Conservation (phyloP, 2,329 filamentous ascomycete species). For the Blastomyces percursus region DNA sequence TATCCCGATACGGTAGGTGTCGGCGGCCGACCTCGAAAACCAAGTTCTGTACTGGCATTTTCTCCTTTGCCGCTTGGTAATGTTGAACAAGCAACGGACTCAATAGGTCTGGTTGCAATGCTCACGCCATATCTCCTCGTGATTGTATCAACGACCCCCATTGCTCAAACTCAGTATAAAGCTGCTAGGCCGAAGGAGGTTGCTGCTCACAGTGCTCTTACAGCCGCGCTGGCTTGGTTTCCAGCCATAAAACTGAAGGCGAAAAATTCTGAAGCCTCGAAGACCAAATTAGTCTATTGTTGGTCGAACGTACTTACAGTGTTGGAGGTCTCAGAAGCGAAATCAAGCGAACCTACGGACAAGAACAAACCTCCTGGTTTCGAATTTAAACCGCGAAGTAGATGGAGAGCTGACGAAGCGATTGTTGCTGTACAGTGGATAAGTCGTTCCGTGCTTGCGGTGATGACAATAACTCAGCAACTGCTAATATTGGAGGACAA, state of each 20-base stretch:
- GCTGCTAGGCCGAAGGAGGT: constrained; percentile 83
- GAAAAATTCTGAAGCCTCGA: constrained; percentile 54
- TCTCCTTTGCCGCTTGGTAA: constrained; percentile 87
- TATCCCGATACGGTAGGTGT: constrained; percentile 64
- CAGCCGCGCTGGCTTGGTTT: constrained; percentile 92
- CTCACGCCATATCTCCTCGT: constrained; percentile 91
- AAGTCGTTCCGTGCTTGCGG: constrained; percentile 78
- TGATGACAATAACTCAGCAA: constrained; percentile 88
- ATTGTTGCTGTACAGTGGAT: constrained; percentile 97
- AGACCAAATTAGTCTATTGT: constrained; percentile 84
- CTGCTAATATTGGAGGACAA: constrained; percentile 86
- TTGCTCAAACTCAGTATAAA: constrained; percentile 95
- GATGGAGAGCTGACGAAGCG: constrained; percentile 89
- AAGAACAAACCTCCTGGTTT: constrained; percentile 68
- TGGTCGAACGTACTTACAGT: constrained; percentile 98
- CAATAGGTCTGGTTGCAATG: constrained; percentile 84
- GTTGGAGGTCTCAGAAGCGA: constrained; percentile 70
- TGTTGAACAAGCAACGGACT: constrained; percentile 75
- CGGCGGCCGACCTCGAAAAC: constrained; percentile 61
- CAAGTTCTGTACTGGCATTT: constrained; percentile 90
- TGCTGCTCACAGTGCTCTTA: constrained; percentile 79
- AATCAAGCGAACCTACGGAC: constrained; percentile 46
- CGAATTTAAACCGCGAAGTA: constrained; percentile 67
- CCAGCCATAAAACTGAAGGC: constrained; percentile 86
- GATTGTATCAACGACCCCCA: constrained; percentile 90